Evolutionary conservation across 352 stramenopile genomes (phyloP), one percentile per base, ranked within the genome.

Genomic region (Phytopythium boreale): DNA sequence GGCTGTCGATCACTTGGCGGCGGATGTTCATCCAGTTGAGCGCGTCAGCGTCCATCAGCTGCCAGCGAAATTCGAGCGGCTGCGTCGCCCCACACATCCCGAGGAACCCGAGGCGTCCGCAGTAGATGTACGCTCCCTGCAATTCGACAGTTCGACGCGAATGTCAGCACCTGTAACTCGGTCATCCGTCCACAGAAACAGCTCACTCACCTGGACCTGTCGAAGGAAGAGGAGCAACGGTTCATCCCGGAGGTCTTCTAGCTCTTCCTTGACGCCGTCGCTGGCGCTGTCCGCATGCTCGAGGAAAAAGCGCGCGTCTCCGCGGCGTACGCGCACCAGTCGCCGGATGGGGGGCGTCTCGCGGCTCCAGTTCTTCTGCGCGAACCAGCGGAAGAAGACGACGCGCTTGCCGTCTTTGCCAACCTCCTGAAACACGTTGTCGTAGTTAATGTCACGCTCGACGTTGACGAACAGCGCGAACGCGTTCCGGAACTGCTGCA

Each of bases 61-160:
- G 82, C 79, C 78, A 91, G 4, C 78, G 79, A 66, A 91, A 89
- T 51, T 89, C 79, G 11, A 91, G 50, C 39, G 79, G 82, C 22
- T 66, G 71, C 5, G 64, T 68, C 14, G 34, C 50, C 1, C 59
- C 24, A 15, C 62, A 59, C 29, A 80, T 55, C 14, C 82, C 82
- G 20, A 91, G 63, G 36, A 83, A 83, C 0, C 75, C 80, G n/a
- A 89, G 58, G 10, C 71, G 78, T 0, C 82, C 82, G 47, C 78
- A 88, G 66, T 91, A 91, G 34, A 91, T 77, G 72, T 91, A 89
- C 14, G 82, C 74, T 0, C 77, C 75, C 43, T 80, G 36, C 19
- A 31, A 0, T 0, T 22, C 1, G 6, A 19, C 39, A 46, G 39
- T 19, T 8, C 3, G 46, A 19, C 46, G 20, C 10, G 12, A 52